Base-by-base conservation (phyloP, 805 yeast genomes). In the Kuraishia ogatae region DNA sequence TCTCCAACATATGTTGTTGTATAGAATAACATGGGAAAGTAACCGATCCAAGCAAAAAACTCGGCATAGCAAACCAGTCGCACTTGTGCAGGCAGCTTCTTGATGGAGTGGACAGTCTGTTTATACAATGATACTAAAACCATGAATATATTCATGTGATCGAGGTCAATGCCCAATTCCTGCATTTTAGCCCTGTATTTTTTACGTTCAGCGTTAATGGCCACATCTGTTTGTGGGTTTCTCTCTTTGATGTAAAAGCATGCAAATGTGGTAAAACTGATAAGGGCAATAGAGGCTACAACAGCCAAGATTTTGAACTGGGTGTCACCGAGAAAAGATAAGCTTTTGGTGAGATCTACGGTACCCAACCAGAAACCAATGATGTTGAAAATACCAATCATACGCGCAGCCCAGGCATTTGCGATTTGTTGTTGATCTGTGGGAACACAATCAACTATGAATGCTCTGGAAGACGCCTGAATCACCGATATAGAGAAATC, bases 31-130 rank as follows among this genome's bases (percentile, higher is more conserved):
- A 83, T 76, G 1, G 85, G 85, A 67, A 83, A 83, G 69, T 84
- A 83, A 1, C 86, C 86, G 48, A 83, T 77, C 87, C 87, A 83
- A 1, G 87, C 87, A 65, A 80, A 80, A 56, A 83, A 79, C 63
- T 83, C 85, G 1, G 82, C 81, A 53, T 67, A 69, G 59, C 85
- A 83, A 2, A 82, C 80, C 0, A 72, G 64, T 53, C 72, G 72
- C 1, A 81, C 77, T 58, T 78, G 83, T 2, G 78, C 75, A 10
- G 87, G 82, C 11, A 82, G 64, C 29, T 70, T 61, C 2, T 56
- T 59, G 11, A 74, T 65, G 13, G 77, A 73, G 13, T 67, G 62
- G 0, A 59, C 51, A 0, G 78, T 75, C 57, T 75, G 77, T 39
- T 39, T 61, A 22, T 52, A 68, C 48, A 69, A 66, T 2, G 69